Percentiles rank a stretch among this genome's conserved stretches.
phyloP scores from a whole-genome alignment of 805 yeast genomes.

The Ogataea trehaloabstinens region DNA sequence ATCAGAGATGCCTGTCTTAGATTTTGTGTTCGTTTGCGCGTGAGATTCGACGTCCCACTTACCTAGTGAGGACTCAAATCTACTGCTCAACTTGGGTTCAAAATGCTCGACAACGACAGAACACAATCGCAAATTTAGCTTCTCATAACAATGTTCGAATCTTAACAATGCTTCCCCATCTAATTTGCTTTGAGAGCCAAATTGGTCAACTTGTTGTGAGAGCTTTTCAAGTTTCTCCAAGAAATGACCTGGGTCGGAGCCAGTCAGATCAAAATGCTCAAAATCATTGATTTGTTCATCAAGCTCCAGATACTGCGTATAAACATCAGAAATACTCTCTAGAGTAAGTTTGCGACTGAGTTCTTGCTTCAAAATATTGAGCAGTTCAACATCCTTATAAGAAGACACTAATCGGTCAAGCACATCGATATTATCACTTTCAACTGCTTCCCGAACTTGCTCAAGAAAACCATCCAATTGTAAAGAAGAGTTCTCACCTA shows the following conservation, averaged over 20 bases:
- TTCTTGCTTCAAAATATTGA: conserved; percentile 13
- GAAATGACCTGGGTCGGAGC: background rate
- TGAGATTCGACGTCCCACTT: too few species aligned
- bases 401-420: conserved; percentile 15
- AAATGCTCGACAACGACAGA: background rate
- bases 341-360: conserved; percentile 13
- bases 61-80: background rate
- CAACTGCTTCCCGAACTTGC: conserved; percentile 2
- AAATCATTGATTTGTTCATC: conserved; percentile 11
- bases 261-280: conserved; percentile 5
- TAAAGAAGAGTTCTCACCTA: too few species aligned
- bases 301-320: conserved; percentile 5
- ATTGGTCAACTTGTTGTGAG: conserved; percentile 15
- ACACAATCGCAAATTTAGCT: background rate
- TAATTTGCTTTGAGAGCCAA: conserved; percentile 23
- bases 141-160: background rate
- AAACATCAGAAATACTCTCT: conserved; percentile 7
- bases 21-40: background rate
- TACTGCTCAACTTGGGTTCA: background rate
- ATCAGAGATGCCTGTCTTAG: background rate
- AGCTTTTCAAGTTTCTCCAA: conserved; percentile 3
- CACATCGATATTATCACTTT: conserved; percentile 5
- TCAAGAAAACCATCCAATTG: too few species aligned
- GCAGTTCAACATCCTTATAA: conserved; percentile 19
- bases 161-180: background rate